Percentiles rank a stretch among this genome's conserved stretches.
Conservation (phyloP, 169 alveolate species). For the Plasmodium relictum region DNA sequence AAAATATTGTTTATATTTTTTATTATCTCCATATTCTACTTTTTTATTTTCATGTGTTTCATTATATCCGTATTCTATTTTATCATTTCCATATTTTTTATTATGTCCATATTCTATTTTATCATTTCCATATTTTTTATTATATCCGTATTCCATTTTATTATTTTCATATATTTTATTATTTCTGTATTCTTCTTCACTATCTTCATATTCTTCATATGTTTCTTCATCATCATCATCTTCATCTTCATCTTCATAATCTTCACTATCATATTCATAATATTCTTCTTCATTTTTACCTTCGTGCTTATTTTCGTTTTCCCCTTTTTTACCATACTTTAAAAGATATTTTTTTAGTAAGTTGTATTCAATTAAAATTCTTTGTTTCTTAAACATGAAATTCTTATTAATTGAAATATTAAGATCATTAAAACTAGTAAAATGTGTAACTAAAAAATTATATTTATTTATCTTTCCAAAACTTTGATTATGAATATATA, state of each 20-base stretch:
- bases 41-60: not conserved
- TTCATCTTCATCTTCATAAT: not conserved
- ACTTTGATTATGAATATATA: no score
- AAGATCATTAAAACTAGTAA: not conserved
- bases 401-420: not conserved
- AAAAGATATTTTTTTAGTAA: not conserved
- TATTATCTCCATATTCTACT: slow-evolving; percentile 12
- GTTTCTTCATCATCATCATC: not conserved
- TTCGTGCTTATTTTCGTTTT: not conserved
- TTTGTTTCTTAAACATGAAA: not conserved
- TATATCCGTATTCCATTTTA: not conserved
- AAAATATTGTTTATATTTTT: not conserved
- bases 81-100: not conserved
- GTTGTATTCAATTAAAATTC: not conserved
- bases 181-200: slow-evolving; percentile 1
- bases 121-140: not conserved
- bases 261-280: not conserved
- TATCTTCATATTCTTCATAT: not conserved
- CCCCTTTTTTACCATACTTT: not conserved
- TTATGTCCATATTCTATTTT: not conserved
- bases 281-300: not conserved
- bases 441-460: no score
- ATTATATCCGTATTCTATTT: not conserved
- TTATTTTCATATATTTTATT: not conserved
- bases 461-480: no score